Evolutionary conservation across 345 rosid genomes (phyloP).

Genomic region (Eucalyptus sp.): DNA sequence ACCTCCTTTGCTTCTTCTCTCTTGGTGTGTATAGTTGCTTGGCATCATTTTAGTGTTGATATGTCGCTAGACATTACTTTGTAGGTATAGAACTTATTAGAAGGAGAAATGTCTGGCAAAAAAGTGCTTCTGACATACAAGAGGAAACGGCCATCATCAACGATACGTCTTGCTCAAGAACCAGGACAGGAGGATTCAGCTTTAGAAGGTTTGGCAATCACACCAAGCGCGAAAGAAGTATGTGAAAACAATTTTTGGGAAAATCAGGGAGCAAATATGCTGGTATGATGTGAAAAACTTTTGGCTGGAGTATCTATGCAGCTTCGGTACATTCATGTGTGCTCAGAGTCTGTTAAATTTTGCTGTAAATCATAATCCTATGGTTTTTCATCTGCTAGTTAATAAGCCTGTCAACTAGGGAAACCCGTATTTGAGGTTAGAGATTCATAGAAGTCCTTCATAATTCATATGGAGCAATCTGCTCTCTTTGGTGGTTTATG

Average conservation of each 20-base stretch:
- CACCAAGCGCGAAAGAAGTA: background rate
- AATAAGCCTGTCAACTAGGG: background rate
- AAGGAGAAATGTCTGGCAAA: constrained; percentile 12
- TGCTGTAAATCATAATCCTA: background rate
- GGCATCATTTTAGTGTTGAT: background rate
- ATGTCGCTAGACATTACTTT: background rate
- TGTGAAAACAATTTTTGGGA: background rate
- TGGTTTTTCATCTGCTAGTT: background rate
- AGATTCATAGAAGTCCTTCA: background rate
- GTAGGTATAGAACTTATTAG: background rate
- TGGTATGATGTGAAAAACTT: constrained; percentile 1
- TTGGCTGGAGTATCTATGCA: background rate
- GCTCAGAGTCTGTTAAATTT: background rate
- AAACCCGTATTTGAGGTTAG: background rate
- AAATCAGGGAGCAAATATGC: background rate
- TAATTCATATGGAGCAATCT: background rate
- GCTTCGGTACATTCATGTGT: background rate
- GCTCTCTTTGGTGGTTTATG: background rate
- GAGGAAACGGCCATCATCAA: constrained; percentile 14
- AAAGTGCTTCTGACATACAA: constrained; percentile 24
- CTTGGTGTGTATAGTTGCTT: background rate
- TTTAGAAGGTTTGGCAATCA: background rate
- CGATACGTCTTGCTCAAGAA: background rate
- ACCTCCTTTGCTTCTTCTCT: background rate
- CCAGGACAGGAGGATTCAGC: background rate